phyloP scores from a whole-genome alignment of 1,139 yeast genomes.

The Scheffersomyces quercinus region DNA sequence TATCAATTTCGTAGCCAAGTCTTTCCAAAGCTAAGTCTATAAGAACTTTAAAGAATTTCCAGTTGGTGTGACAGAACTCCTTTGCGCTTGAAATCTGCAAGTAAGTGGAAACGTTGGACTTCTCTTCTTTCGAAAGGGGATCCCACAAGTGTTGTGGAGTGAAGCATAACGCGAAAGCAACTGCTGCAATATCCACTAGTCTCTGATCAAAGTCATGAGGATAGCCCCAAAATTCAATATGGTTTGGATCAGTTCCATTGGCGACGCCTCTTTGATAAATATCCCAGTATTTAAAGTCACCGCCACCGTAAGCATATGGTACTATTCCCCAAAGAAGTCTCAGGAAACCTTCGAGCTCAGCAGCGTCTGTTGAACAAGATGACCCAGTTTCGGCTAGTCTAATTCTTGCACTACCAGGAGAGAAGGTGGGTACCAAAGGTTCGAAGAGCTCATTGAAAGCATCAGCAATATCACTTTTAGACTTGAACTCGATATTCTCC shows the following conservation, averaged over 20 bases:
- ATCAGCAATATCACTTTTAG: neutral
- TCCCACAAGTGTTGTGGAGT: constrained; percentile 24
- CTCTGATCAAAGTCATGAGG: constrained; percentile 17
- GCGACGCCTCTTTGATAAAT: constrained; percentile 17
- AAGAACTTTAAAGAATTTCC: constrained; percentile 27
- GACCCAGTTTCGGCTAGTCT: neutral
- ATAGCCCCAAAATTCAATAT: constrained; percentile 26
- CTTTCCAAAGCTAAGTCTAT: constrained; percentile 22
- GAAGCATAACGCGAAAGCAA: constrained; percentile 22
- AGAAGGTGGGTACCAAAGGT: neutral
- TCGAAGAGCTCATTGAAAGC: neutral
- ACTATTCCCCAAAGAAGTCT: constrained; percentile 29
- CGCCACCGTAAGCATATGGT: constrained; percentile 23
- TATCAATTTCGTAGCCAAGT: constrained; percentile 18
- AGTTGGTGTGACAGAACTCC: constrained; percentile 19
- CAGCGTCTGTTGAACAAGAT: constrained; percentile 9
- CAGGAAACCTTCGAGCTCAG: constrained; percentile 25
- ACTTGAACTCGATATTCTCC: neutral
- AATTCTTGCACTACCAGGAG: neutral
- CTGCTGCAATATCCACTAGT: constrained; percentile 27
- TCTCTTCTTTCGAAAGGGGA: constrained; percentile 18
- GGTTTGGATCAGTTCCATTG: constrained; percentile 25
- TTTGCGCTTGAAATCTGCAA: constrained; percentile 14
- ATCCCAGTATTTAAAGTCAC: constrained; percentile 15
- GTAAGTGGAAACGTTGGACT: constrained; percentile 16